phyloP scores from a whole-genome alignment of 2,329 filamentous ascomycete genomes.

The Penicillium sp. region DNA sequence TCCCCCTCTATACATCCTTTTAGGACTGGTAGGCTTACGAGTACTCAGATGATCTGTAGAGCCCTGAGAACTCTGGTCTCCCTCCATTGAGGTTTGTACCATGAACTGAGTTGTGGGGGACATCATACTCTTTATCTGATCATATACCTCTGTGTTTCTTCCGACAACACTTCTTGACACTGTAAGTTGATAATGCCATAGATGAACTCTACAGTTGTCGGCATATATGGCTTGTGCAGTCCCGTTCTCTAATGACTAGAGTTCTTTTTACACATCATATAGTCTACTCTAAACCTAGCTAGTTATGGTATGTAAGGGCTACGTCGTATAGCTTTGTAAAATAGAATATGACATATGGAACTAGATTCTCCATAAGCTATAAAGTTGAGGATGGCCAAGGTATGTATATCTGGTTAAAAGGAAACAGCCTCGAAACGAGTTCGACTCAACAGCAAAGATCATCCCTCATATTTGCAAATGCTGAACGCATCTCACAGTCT shows the following conservation, averaged over 20 bases:
- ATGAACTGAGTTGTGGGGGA: not conserved
- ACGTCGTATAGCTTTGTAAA: not conserved
- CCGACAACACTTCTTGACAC: not conserved
- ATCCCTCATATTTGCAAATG: not conserved
- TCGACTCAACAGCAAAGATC: not conserved
- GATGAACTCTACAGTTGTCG: not conserved
- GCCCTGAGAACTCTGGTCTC: not conserved
- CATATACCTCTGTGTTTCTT: too few relatives aligned
- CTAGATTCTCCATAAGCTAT: not conserved
- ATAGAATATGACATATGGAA: not conserved
- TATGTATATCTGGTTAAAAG: not conserved
- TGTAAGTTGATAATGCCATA: not conserved
- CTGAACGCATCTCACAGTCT: not conserved
- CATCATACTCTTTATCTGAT: not conserved
- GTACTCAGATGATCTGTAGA: not conserved
- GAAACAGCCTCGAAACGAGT: not conserved
- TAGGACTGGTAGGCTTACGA: too few relatives aligned
- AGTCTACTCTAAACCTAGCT: too few relatives aligned
- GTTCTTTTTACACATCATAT: not conserved
- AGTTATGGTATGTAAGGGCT: not conserved
- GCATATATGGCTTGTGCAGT: not conserved
- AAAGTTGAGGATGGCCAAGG: not conserved
- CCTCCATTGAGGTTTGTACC: too few relatives aligned
- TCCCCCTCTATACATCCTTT: too few relatives aligned
- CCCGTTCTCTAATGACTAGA: fast-evolving